Evolutionary conservation across 768 basidiomycete genomes (phyloP).

Genomic region (Lentinula aciculospora): DNA sequence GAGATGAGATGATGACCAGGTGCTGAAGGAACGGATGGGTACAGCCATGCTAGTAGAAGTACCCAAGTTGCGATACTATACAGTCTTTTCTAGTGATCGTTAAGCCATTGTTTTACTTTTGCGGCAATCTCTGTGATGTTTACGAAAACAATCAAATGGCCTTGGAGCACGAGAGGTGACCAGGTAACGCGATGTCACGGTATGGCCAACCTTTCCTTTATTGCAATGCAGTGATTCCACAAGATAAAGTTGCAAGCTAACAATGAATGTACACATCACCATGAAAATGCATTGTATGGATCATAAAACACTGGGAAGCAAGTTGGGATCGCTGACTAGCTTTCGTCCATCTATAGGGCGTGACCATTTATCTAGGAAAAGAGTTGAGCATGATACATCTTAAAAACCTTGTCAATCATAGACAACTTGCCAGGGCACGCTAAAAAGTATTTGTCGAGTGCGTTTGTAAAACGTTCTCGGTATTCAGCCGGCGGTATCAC

Average conservation of each 20-base stretch:
- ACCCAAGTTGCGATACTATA: neutral
- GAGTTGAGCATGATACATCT: neutral
- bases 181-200: neutral
- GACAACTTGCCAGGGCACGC: conserved; percentile 59
- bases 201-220: neutral
- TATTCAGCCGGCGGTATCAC: conserved; percentile 80
- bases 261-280: neutral
- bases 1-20: neutral
- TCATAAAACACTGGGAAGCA: conserved; percentile 40
- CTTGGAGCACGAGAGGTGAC: neutral
- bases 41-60: neutral
- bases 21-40: neutral
- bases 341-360: conserved; percentile 35
- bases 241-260: too few species aligned
- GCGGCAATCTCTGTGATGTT: neutral
- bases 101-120: neutral
- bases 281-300: neutral
- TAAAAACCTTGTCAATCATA: neutral
- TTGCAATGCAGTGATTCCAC: too few species aligned
- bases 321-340: conserved; percentile 29
- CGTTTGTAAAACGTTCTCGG: conserved; percentile 66
- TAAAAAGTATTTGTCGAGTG: conserved; percentile 71
- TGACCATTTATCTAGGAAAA: conserved; percentile 31
- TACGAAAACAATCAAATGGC: neutral
- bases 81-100: neutral